These are phyloP conservation scores for Odontarrhena argentea DNA, from an alignment of 345 rosid genomes.

Conservation along the genomic window DNA sequence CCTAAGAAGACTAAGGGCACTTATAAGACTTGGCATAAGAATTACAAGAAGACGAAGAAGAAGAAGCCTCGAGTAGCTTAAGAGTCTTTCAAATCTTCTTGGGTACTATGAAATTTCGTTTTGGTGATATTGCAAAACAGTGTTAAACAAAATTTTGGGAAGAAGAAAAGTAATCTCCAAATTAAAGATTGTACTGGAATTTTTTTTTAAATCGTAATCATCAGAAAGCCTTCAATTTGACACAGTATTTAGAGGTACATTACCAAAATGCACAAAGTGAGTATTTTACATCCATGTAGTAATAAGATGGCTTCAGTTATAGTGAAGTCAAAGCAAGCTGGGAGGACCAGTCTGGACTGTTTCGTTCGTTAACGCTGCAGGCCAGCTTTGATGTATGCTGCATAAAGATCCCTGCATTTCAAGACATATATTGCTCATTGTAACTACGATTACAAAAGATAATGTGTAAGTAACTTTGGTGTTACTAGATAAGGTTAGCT, in stretches of 20 bases:
- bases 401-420: conserved; percentile 90
- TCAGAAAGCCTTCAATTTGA: conserved; percentile 1
- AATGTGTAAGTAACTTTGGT: background rate
- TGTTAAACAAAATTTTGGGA: conserved; percentile 23
- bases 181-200: background rate
- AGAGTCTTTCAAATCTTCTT: background rate
- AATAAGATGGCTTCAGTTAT: conserved; percentile 26
- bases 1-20: conserved; percentile 39
- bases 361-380: conserved; percentile 53
- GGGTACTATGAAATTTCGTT: background rate
- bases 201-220: conserved; percentile 5
- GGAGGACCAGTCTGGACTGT: background rate
- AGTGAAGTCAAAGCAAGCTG: conserved; percentile 20
- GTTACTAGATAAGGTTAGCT: conserved; percentile 38
- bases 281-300: conserved; percentile 1
- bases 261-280: conserved; percentile 24
- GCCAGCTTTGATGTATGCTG: conserved; percentile 86
- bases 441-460: background rate
- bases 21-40: conserved; percentile 42
- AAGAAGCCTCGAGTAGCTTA: conserved; percentile 37
- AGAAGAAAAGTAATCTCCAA: background rate
- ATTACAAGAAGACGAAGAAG: conserved; percentile 47
- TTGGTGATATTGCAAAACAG: conserved; percentile 10
- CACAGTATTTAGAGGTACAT: background rate
- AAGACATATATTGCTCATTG: background rate